Evolutionary conservation across 2,329 filamentous ascomycete genomes (phyloP), one percentile per base, ranked within the genome.

Genomic region (Venturia asperata): DNA sequence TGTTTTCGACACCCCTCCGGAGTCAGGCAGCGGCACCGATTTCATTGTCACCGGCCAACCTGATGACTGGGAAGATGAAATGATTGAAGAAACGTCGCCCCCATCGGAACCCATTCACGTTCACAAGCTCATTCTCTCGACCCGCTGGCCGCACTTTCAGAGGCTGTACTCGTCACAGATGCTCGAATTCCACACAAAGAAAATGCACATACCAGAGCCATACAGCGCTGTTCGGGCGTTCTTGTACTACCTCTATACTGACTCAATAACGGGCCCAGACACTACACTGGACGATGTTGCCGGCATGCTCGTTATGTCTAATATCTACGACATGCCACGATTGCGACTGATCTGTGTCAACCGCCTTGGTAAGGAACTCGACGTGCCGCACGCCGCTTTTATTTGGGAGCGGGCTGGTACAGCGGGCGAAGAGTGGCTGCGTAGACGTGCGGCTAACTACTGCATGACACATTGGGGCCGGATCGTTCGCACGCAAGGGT

Each of bases 181-280:
- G 94, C 87, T 90, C 15, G 94, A 99, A 74, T 99, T 95, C 72
- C 94, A 99, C 74, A 94, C 91, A 19, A 94, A 94, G 72, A 92
- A 90, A 76, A 94, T 99, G 89, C 93, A 99, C 77, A 96, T 99
- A 56, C 93, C 94, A 0, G 95, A 99, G 72, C 92, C 93, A 0
- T 97, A 97, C 76, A 88, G 87, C 1, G 92, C 96, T 0, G 94
- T 99, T 60, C 92, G 91, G 70, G 91, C 93, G 0, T 99, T 99
- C 73, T 82, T 99, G 37, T 93, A 94, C 77, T 99, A 97, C 73
- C 84, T 99, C 0, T 99, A 99, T 77, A 97, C 94, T 0, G 94
- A 99, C 75, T 93, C 88, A 70, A 97, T 99, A 69, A 76, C 78
- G 5, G 74, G 76, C 1, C 79, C 81, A 34, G 76, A 78, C n/a